Base-by-base conservation (phyloP, 192 early-diverging fungal species). In the Backusella westeae region DNA sequence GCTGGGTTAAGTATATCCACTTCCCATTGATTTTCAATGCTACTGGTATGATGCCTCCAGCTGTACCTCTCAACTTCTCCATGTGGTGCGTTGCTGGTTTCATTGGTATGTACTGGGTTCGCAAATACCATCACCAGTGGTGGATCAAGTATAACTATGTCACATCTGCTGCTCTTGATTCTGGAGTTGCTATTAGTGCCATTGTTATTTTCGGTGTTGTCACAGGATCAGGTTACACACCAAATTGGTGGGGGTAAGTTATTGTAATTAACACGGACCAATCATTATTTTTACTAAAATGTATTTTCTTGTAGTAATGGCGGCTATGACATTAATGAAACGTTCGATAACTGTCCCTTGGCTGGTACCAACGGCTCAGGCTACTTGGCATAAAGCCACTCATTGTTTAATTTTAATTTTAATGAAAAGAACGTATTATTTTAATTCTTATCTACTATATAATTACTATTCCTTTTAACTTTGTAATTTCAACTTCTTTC, bases 111-210 rank as follows among this genome's bases (percentile, higher is more conserved):
- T 89, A 81, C 59, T 78, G 73, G 26, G 17, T 91, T 7, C 84
- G 86, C 81, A 82, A 85, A 56, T 84, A 89, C 74, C 73, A 77
- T 71, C 80, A 86, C 41, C 56, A 76, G 6, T 90, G 89, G 89
- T 91, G 90, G 88, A 65, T 75, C 34, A 87, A 87, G 76, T 93
- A 92, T 82, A 91, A 90, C 81, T 93, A 90, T 78, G 84, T 92
- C 21, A 79, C 91, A 21, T 90, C 88, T 23, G 89, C 89, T 44
- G 90, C 76, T 32, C 77, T 86, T 71, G 91, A 92, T 78, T 82
- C 82, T n/a, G 70, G 70, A 14, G 80, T 84, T 12, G 88, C 87
- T 10, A 78, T 88, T 4, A 59, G 74, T 46, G 83, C 76, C 21
- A 67, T 90, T 3, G 36, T 90, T 38, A 85, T 88, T 52, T 88